A percentile compares a stretch with the other conserved stretches of the same genome.
Evolutionary conservation across 192 early-diverging fungal genomes (phyloP).

Genomic region (Dimargaris cristalligena): DNA sequence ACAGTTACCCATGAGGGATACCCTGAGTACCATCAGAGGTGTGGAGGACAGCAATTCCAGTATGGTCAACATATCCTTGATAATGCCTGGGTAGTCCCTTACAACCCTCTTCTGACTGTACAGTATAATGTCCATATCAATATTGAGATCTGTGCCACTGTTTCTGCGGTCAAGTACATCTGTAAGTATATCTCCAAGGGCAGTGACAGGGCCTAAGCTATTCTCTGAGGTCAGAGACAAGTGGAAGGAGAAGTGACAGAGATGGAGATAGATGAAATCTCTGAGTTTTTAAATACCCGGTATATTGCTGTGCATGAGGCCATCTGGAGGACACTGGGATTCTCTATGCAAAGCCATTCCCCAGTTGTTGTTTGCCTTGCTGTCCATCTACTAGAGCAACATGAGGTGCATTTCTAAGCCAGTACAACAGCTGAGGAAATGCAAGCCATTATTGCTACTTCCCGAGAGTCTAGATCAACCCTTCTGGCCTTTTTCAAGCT

Average conservation of each 20-base stretch:
- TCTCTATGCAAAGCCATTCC: not conserved
- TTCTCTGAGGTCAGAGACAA: not conserved
- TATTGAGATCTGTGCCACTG: constrained; percentile 13
- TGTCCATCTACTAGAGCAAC: not conserved
- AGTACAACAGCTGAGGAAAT: no score
- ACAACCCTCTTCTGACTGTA: not conserved
- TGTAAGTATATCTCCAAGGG: constrained; percentile 26
- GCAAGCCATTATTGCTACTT: no score
- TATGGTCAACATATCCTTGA: not conserved
- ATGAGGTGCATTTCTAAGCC: no score
- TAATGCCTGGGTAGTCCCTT: not conserved
- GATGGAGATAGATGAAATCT: not conserved
- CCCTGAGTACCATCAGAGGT: not conserved
- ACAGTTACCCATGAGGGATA: not conserved
- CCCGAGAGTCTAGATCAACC: no score
- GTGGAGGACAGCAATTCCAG: not conserved
- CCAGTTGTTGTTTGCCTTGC: not conserved
- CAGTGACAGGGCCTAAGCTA: constrained; percentile 14
- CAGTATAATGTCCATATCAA: not conserved
- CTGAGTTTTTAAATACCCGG: not conserved
- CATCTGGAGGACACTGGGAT: not conserved
- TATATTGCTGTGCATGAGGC: not conserved
- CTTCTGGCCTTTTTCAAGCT: no score
- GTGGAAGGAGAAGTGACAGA: no score
- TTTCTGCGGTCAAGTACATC: constrained; percentile 18